phyloP scores from a whole-genome alignment of 345 rosid species.

The Rhizophora apiculata region DNA sequence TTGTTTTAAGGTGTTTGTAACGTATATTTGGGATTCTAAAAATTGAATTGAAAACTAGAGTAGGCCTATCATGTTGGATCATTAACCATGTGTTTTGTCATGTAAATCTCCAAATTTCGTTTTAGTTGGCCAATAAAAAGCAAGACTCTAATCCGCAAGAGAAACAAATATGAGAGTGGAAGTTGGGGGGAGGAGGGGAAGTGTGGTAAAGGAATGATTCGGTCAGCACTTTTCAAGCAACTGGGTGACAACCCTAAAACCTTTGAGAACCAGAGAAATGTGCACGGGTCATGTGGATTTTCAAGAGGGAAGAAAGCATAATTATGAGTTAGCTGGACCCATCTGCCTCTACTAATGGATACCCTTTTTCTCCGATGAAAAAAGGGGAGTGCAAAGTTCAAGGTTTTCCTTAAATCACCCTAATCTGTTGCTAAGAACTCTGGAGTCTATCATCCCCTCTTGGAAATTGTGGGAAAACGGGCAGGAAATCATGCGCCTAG shows the following conservation, averaged over 20 bases:
- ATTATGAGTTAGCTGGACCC: slow-evolving; percentile 28
- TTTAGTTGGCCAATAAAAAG: background rate
- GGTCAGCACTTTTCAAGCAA: slow-evolving; percentile 31
- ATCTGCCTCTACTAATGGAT: background rate
- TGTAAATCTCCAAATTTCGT: background rate
- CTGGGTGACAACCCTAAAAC: slow-evolving; percentile 37
- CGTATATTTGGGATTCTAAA: too few relatives aligned
- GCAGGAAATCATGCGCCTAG: too few relatives aligned
- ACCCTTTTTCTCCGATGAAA: background rate
- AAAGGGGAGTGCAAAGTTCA: background rate
- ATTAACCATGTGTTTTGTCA: too few relatives aligned
- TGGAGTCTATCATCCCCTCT: background rate
- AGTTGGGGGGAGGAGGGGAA: slow-evolving; percentile 10
- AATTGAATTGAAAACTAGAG: too few relatives aligned
- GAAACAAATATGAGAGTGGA: slow-evolving; percentile 1
- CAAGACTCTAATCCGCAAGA: background rate
- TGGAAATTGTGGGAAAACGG: too few relatives aligned
- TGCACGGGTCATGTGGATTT: slow-evolving; percentile 2
- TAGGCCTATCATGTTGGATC: too few relatives aligned
- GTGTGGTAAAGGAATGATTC: slow-evolving; percentile 22
- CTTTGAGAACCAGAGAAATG: slow-evolving; percentile 7
- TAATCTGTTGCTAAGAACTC: background rate
- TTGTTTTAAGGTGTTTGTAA: too few relatives aligned
- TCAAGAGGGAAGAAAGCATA: slow-evolving; percentile 14
- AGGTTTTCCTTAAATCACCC: background rate